phyloP scores from a whole-genome alignment of 2,329 filamentous ascomycete genomes.

The Fusarium citri region DNA sequence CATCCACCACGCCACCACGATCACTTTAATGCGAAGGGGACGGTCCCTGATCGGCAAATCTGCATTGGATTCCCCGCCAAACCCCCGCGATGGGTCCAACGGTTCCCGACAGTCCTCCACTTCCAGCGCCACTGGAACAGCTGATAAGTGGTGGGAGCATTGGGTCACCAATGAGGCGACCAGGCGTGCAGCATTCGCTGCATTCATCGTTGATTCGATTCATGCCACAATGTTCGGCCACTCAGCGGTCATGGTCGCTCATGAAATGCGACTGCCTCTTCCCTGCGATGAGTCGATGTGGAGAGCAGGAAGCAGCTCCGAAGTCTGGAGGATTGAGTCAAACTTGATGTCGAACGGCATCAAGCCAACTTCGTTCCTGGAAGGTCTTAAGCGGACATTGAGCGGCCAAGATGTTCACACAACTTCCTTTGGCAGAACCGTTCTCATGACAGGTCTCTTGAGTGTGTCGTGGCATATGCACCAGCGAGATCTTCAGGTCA shows the following conservation, averaged over 20 bases:
- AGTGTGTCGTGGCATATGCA: slow-evolving; percentile 99
- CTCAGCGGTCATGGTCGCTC: slow-evolving; percentile 95
- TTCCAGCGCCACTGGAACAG: slow-evolving; percentile 72
- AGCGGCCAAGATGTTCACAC: slow-evolving; percentile 88
- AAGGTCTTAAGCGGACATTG: slow-evolving; percentile 89
- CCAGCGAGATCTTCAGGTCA: slow-evolving; percentile 92
- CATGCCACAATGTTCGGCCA: slow-evolving; percentile 99
- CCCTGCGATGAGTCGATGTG: slow-evolving; percentile 94
- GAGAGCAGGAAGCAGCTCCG: slow-evolving; percentile 87
- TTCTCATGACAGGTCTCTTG: slow-evolving; percentile 92
- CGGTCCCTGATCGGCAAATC: slow-evolving; percentile 90
- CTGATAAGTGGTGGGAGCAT: slow-evolving; percentile 93
- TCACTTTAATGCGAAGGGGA: slow-evolving; percentile 94
- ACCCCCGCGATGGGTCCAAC: slow-evolving; percentile 69
- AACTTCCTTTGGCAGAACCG: slow-evolving; percentile 91
- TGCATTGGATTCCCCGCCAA: slow-evolving; percentile 85
- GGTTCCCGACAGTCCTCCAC: slow-evolving; percentile 71
- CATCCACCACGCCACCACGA: slow-evolving; percentile 94
- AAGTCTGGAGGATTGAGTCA: slow-evolving; percentile 86
- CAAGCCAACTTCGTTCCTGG: slow-evolving; percentile 87
- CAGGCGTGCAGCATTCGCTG: slow-evolving; percentile 87
- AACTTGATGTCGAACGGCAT: slow-evolving; percentile 83
- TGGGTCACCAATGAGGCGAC: slow-evolving; percentile 97
- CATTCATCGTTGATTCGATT: slow-evolving; percentile 94
- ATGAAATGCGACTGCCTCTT: slow-evolving; percentile 90